Percentiles rank a stretch among this genome's conserved stretches.
Conservation (phyloP, 352 stramenopile species). For the Globisporangium paddicum region DNA sequence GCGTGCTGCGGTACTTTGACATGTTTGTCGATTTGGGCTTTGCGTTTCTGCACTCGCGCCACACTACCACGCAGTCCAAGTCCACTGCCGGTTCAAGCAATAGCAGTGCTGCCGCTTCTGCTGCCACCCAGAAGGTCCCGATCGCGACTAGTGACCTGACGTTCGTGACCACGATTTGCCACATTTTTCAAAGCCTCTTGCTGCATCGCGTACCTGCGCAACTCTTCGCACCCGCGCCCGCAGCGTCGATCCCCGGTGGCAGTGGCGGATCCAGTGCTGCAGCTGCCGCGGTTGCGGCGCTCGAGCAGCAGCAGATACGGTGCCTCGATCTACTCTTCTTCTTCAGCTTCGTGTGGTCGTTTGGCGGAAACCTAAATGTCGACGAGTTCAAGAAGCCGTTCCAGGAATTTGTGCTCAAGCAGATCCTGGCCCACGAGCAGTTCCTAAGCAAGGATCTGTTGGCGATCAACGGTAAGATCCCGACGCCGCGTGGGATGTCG, state of each 20-base stretch:
- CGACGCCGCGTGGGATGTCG: slow-evolving; percentile 28
- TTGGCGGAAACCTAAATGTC: slow-evolving; percentile 55
- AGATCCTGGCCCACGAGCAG: slow-evolving; percentile 39
- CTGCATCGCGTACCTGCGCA: slow-evolving; percentile 29
- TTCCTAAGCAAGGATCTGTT: slow-evolving; percentile 50
- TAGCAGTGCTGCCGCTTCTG: not conserved
- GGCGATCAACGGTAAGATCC: slow-evolving; percentile 46
- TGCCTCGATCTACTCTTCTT: slow-evolving; percentile 65
- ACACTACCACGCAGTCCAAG: not conserved
- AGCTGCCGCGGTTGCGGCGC: slow-evolving; percentile 15
- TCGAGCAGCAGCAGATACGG: slow-evolving; percentile 45
- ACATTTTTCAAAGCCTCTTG: slow-evolving; percentile 56
- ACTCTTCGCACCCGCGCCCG: slow-evolving; percentile 23
- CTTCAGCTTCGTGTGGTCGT: slow-evolving; percentile 70
- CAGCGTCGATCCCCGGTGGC: slow-evolving; percentile 6
- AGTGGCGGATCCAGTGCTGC: slow-evolving; percentile 6
- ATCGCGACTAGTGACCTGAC: slow-evolving; percentile 44
- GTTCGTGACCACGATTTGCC: slow-evolving; percentile 47
- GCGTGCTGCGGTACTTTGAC: slow-evolving; percentile 55
- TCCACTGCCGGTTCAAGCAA: not conserved
- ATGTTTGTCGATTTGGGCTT: slow-evolving; percentile 54
- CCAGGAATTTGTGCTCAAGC: slow-evolving; percentile 42
- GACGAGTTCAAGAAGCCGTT: slow-evolving; percentile 33
- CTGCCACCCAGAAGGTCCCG: slow-evolving; percentile 18
- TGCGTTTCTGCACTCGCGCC: slow-evolving; percentile 32